A percentile compares a stretch with the other conserved stretches of the same genome.
phyloP scores from a whole-genome alignment of 108 stramenopile species.

The Pseudonitzschia delicatissima region DNA sequence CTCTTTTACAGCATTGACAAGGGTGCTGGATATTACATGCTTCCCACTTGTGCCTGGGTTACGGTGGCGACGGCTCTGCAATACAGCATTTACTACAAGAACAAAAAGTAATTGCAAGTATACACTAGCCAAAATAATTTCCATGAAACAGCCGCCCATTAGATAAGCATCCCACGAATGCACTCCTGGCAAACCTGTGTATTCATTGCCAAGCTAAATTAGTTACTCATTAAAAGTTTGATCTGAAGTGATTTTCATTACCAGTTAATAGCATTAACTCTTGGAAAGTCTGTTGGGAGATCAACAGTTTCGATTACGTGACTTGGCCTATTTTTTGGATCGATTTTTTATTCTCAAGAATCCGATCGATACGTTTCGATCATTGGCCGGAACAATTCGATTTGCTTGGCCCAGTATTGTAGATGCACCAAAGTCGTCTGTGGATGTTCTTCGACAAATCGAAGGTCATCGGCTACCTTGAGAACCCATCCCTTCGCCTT shows the following conservation, averaged over 20 bases:
- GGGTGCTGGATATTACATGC: constrained; percentile 49
- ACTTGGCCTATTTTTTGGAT: no score
- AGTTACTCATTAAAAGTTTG: no score
- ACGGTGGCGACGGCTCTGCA: constrained; percentile 62
- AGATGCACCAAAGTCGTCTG: constrained; percentile 43
- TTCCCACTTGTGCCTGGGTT: constrained; percentile 71
- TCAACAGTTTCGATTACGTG: no score
- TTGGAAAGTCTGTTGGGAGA: no score
- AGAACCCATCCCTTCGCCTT: constrained; percentile 56
- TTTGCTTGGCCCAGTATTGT: constrained; percentile 72
- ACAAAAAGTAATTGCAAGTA: no score
- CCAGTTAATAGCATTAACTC: no score
- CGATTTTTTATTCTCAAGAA: background rate
- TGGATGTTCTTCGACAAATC: constrained; percentile 48
- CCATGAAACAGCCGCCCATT: no score
- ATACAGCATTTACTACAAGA: constrained; percentile 51
- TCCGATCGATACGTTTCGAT: background rate
- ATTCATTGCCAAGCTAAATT: no score
- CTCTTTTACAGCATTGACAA: constrained; percentile 48
- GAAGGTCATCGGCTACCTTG: constrained; percentile 68
- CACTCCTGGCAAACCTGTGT: no score
- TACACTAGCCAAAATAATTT: no score
- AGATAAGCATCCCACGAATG: no score
- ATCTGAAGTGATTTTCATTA: no score
- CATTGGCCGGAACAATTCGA: constrained; percentile 20